These are phyloP conservation scores for Lyophyllum decastes DNA, from an alignment of 768 basidiomycete species.

Conservation along the genomic window DNA sequence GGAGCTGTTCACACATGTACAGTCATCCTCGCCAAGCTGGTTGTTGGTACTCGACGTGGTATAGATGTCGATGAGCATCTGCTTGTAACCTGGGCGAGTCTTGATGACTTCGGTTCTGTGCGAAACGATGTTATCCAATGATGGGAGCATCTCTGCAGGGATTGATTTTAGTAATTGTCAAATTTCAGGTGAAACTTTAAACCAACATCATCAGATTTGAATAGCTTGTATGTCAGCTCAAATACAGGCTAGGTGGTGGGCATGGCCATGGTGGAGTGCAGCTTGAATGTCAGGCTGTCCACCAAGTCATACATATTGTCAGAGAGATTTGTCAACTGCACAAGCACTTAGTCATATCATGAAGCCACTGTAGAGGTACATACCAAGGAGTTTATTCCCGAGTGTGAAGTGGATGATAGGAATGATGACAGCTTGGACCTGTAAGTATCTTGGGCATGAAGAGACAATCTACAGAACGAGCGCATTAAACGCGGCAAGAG, in stretches of 20 bases:
- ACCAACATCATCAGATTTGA: slow-evolving; percentile 83
- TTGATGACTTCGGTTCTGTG: slow-evolving; percentile 80
- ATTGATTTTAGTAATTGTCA: background rate
- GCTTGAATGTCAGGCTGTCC: slow-evolving; percentile 83
- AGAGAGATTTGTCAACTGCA: slow-evolving; percentile 61
- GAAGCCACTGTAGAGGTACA: slow-evolving; percentile 19
- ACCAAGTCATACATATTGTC: slow-evolving; percentile 88
- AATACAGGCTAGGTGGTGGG: slow-evolving; percentile 88
- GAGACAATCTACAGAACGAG: slow-evolving; percentile 57
- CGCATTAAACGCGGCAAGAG: background rate
- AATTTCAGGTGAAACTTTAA: slow-evolving; percentile 26
- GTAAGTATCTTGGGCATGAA: slow-evolving; percentile 71
- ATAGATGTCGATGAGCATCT: slow-evolving; percentile 84
- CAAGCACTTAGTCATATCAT: slow-evolving; percentile 2
- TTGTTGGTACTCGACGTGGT: slow-evolving; percentile 67
- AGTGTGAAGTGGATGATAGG: slow-evolving; percentile 78
- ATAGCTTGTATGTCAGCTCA: slow-evolving; percentile 79
- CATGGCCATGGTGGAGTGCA: slow-evolving; percentile 69
- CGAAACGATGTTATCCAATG: slow-evolving; percentile 86
- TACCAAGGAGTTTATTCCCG: slow-evolving; percentile 76
- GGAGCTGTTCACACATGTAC: slow-evolving; percentile 80
- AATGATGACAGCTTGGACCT: slow-evolving; percentile 81
- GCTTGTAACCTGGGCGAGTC: slow-evolving; percentile 69
- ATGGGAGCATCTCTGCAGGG: slow-evolving; percentile 77
- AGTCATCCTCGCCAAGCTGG: slow-evolving; percentile 81